These are phyloP conservation scores for Cucumis melo DNA, from an alignment of 306 rosid genomes.

Conservation along the genomic window DNA sequence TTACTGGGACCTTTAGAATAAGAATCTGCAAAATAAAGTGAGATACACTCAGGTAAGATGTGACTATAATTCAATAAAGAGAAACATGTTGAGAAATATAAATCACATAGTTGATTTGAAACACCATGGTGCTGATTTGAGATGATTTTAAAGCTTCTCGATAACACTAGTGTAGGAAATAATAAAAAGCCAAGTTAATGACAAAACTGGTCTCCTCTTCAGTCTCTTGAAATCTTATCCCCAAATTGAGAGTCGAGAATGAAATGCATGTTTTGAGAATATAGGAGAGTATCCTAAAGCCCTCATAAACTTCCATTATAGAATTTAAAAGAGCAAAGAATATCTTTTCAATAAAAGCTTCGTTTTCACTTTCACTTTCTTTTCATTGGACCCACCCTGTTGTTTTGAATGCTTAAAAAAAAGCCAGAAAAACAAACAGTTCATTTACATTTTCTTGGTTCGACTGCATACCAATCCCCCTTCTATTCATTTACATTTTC, in stretches of 20 bases:
- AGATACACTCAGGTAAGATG: slow-evolving; percentile 5
- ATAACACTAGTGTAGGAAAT: background rate
- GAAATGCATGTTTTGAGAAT: background rate
- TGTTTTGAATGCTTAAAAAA: background rate
- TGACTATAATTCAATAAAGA: background rate
- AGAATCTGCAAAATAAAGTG: slow-evolving; percentile 50
- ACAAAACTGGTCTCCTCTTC: background rate
- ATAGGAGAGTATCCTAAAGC: background rate
- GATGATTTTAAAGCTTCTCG: background rate
- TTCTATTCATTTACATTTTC: background rate
- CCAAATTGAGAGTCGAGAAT: background rate
- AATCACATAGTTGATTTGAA: background rate
- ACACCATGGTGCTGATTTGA: background rate
- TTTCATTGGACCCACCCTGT: background rate
- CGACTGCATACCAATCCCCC: background rate
- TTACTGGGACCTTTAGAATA: slow-evolving; percentile 60
- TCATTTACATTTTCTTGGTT: background rate
- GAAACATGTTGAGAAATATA: background rate
- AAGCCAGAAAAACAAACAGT: background rate
- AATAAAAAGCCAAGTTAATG: background rate
- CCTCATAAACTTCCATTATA: background rate
- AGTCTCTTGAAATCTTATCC: background rate
- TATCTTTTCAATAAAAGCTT: background rate
- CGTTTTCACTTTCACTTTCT: background rate
- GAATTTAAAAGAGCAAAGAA: background rate